These are phyloP conservation scores for Mollisiaceae sp. DNA, from an alignment of 2,329 filamentous ascomycete species.

Conservation along the genomic window DNA sequence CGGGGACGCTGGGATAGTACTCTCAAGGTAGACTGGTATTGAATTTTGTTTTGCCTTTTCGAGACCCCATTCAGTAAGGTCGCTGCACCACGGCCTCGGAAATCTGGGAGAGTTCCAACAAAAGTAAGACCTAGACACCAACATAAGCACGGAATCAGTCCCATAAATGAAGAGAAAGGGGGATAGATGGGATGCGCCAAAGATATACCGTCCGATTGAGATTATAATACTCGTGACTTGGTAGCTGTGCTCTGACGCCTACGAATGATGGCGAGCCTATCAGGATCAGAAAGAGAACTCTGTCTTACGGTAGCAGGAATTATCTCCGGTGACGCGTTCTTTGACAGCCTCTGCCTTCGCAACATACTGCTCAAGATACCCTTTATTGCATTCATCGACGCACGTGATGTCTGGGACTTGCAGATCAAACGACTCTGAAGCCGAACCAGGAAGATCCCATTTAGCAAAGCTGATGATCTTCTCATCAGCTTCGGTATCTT, in stretches of 20 bases:
- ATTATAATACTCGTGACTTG: not conserved
- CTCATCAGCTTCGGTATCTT: constrained; percentile 28
- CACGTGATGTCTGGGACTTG: constrained; percentile 22
- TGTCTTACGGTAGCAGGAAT: constrained; percentile 38
- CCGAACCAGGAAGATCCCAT: constrained; percentile 36
- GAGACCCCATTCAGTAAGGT: constrained; percentile 37
- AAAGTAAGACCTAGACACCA: constrained; percentile 34
- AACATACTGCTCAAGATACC: constrained; percentile 33
- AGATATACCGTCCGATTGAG: not conserved
- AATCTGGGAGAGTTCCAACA: constrained; percentile 34
- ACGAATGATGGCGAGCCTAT: no score
- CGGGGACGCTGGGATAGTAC: constrained; percentile 31
- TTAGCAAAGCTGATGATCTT: constrained; percentile 39
- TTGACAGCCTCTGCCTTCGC: constrained; percentile 31
- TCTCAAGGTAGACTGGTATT: constrained; percentile 38
- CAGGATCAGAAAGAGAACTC: constrained; percentile 8
- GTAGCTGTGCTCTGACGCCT: not conserved
- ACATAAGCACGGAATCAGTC: not conserved
- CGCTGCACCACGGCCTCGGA: constrained; percentile 35
- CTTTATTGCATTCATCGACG: constrained; percentile 29
- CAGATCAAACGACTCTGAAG: not conserved
- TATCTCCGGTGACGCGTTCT: constrained; percentile 30
- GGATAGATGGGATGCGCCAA: not conserved
- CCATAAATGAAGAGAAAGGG: not conserved
- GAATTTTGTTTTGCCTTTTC: constrained; percentile 28